phyloP scores from a whole-genome alignment of 2,329 filamentous ascomycete genomes.

The Phaeoacremonium minimum region DNA sequence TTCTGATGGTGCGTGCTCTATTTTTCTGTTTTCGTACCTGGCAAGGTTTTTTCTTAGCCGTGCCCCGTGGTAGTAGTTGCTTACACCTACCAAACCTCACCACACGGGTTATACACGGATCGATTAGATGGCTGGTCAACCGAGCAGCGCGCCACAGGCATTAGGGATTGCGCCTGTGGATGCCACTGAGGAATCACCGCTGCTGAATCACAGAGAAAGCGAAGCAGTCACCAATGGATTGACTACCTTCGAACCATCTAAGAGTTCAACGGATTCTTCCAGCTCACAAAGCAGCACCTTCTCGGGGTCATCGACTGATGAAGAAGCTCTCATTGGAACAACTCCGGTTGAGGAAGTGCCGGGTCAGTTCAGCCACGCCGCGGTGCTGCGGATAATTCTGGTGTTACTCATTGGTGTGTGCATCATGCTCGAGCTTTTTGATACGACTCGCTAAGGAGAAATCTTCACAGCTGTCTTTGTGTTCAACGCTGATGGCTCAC shows the following conservation, averaged over 20 bases:
- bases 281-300: neutral
- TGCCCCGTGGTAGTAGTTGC: too few species aligned
- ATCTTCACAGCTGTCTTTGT: constrained; percentile 53
- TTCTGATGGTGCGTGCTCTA: too few species aligned
- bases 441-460: too few species aligned
- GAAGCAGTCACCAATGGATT: neutral
- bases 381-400: constrained; percentile 15
- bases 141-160: too few species aligned
- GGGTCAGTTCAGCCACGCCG: neutral
- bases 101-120: too few species aligned
- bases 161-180: too few species aligned
- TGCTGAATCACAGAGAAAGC: neutral
- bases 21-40: too few species aligned
- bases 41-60: too few species aligned
- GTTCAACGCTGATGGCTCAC: constrained; percentile 57
- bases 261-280: neutral
- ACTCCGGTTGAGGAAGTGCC: neutral
- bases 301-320: constrained; percentile 4
- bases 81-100: too few species aligned
- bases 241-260: neutral
- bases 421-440: too few species aligned
- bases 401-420: constrained; percentile 17
- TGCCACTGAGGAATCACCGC: neutral
- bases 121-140: too few species aligned
- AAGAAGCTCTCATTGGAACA: constrained; percentile 6